A percentile compares a stretch with the other conserved stretches of the same genome.
phyloP scores from a whole-genome alignment of 108 stramenopile genomes.

The Cyclotella sp. region DNA sequence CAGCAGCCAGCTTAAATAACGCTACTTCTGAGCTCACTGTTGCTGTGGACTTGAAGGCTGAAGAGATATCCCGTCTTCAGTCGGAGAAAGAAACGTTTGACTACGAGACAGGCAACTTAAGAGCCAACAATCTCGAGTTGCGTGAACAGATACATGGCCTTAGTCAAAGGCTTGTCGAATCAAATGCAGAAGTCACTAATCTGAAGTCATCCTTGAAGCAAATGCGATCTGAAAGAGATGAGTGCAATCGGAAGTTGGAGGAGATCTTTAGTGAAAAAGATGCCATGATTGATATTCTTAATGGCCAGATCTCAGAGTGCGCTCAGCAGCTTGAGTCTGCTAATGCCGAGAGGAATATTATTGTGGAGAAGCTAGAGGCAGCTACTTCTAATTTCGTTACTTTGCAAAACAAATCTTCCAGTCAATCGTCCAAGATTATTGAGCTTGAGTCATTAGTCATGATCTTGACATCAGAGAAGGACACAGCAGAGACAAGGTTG shows the following conservation, averaged over 20 bases:
- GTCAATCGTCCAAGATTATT: not conserved
- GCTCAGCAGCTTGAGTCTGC: not conserved
- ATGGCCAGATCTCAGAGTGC: conserved; percentile 14
- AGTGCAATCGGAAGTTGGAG: not conserved
- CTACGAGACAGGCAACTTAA: no score
- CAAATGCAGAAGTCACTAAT: not conserved
- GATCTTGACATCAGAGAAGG: not conserved
- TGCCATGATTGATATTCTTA: not conserved
- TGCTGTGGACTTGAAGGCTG: not conserved
- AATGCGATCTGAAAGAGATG: not conserved
- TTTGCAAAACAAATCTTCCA: conserved; percentile 1
- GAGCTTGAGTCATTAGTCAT: not conserved
- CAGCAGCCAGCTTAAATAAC: not conserved
- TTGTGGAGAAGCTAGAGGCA: not conserved
- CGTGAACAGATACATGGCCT: not conserved
- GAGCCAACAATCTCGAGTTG: no score
- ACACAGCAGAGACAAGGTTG: not conserved
- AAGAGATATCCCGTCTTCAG: not conserved
- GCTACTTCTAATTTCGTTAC: not conserved
- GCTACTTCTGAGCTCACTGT: not conserved
- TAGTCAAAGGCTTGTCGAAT: not conserved
- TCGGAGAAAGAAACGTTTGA: no score
- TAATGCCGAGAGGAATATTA: not conserved
- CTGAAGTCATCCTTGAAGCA: not conserved
- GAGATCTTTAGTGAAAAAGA: not conserved